A percentile compares a stretch with the other conserved stretches of the same genome.
Conservation (phyloP, 768 basidiomycete species). For the Lentinula sp. region DNA sequence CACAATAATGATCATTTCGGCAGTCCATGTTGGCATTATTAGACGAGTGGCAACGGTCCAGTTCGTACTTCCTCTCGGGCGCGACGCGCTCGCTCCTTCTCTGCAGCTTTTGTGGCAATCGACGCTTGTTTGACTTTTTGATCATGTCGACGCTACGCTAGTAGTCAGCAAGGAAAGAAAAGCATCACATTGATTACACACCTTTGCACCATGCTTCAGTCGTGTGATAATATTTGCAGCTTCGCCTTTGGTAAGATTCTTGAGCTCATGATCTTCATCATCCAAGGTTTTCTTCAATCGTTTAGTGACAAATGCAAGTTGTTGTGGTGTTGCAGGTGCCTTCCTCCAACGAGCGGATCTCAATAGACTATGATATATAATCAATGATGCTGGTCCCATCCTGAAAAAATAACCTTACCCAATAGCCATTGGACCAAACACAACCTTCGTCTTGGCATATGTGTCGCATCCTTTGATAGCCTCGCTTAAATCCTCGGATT, state of each 20-base stretch:
- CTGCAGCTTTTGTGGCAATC: constrained; percentile 25
- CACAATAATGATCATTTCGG: neutral
- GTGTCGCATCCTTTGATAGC: constrained; percentile 69
- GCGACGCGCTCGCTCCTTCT: constrained; percentile 46
- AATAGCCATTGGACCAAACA: constrained; percentile 38
- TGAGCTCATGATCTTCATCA: constrained; percentile 23
- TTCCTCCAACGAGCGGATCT: constrained; percentile 65
- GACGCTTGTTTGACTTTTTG: constrained; percentile 39
- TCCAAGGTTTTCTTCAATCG: constrained; percentile 22
- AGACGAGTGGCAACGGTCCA: constrained; percentile 38
- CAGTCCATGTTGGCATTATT: neutral
- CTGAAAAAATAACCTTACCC: constrained; percentile 35
- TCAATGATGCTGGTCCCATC: neutral
- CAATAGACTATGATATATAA: constrained; percentile 31
- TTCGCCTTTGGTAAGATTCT: constrained; percentile 64
- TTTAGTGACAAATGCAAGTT: constrained; percentile 51
- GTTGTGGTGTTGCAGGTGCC: constrained; percentile 52
- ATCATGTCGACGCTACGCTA: constrained; percentile 45
- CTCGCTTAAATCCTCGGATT: constrained; percentile 46
- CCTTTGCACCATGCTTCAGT: constrained; percentile 71
- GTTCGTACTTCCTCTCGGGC: constrained; percentile 55
- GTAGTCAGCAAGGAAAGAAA: neutral
- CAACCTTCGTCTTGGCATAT: constrained; percentile 50
- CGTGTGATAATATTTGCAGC: constrained; percentile 77
- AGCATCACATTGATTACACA: constrained; percentile 18